phyloP scores from a whole-genome alignment of 139 green algal species.

The Desmodesmus armatus region DNA sequence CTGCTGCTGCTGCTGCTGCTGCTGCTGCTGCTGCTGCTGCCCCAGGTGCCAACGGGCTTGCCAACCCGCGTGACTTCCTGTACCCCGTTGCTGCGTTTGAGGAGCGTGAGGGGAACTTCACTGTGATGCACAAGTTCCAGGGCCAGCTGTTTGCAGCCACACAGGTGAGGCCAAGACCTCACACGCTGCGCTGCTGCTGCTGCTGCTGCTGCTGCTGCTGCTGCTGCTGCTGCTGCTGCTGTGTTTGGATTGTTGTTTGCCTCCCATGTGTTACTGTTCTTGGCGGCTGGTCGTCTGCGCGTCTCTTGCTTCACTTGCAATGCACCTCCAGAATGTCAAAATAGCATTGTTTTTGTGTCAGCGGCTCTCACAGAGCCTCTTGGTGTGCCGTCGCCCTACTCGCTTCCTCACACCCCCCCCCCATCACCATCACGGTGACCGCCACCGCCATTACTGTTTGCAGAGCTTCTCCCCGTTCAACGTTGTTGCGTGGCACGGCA shows the following conservation, averaged over 20 bases:
- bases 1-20: neutral
- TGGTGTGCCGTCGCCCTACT: too few species aligned
- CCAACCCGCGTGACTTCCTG: constrained; percentile 90
- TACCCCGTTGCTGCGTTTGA: constrained; percentile 89
- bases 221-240: neutral
- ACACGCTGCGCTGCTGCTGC: neutral
- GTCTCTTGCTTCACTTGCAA: too few species aligned
- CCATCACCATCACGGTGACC: too few species aligned
- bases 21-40: neutral
- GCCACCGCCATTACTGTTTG: neutral
- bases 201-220: neutral
- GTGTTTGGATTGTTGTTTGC: neutral
- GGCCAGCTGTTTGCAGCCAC: constrained; percentile 83
- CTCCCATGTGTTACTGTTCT: neutral
- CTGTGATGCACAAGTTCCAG: constrained; percentile 90
- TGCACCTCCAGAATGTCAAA: too few species aligned
- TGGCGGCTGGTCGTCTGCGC: too few species aligned
- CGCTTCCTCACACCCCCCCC: too few species aligned
- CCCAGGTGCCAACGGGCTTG: constrained; percentile 91
- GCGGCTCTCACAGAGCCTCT: too few species aligned
- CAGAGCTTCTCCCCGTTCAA: constrained; percentile 96
- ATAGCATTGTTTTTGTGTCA: too few species aligned
- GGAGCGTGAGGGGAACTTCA: constrained; percentile 67
- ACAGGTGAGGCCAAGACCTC: neutral
- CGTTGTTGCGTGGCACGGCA: constrained; percentile 93